These are phyloP conservation scores for Amaranthus tricolor DNA, from an alignment of 179 eudicot species.

Conservation along the genomic window DNA sequence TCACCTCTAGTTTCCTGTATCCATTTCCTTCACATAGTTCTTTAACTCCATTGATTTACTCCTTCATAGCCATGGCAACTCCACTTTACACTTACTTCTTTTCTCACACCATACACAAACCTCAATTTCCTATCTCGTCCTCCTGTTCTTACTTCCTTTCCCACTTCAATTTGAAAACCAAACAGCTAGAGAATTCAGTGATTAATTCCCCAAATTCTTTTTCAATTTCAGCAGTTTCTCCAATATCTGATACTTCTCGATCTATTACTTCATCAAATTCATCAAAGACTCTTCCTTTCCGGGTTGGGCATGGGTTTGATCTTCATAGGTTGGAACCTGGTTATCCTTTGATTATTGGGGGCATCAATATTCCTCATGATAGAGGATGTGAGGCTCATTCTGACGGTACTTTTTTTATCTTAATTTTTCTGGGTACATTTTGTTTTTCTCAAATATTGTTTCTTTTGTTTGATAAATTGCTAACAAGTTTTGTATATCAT, in stretches of 20 bases:
- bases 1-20: no score
- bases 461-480: no score
- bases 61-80: conserved; percentile 31
- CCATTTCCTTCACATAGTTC: no score
- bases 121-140: conserved; percentile 15
- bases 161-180: conserved; percentile 15
- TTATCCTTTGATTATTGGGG: conserved; percentile 94
- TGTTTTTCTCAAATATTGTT: not conserved
- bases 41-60: no score
- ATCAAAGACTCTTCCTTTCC: conserved; percentile 63
- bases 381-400: conserved; percentile 98
- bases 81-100: conserved; percentile 20
- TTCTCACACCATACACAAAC: conserved; percentile 13
- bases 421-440: not conserved
- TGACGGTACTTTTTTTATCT: conserved; percentile 52
- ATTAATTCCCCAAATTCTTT: conserved; percentile 13
- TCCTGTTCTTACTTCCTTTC: conserved; percentile 11
- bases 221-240: conserved; percentile 41
- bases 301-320: conserved; percentile 95
- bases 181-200: conserved; percentile 7
- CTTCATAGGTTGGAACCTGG: conserved; percentile 90
- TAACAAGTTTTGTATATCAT: no score
- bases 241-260: conserved; percentile 42
- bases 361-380: conserved; percentile 78
- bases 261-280: conserved; percentile 27